Percentiles rank a stretch among this genome's conserved stretches.
Conservation (phyloP, 2,329 filamentous ascomycete species). For the Hypoxylon sp. region DNA sequence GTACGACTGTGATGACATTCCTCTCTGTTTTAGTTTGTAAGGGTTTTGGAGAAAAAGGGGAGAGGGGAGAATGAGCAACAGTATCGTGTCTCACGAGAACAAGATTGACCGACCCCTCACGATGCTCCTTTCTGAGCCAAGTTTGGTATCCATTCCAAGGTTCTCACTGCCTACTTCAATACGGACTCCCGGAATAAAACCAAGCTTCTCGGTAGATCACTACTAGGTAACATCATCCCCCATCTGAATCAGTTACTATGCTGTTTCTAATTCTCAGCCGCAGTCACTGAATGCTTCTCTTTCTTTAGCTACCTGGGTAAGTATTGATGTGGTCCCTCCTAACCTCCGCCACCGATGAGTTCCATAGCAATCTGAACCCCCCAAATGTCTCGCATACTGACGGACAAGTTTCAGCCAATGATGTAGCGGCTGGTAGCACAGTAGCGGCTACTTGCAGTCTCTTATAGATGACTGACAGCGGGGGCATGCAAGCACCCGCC, state of each 20-base stretch:
- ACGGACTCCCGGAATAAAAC: conserved; percentile 6
- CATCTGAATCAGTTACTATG: conserved; percentile 12
- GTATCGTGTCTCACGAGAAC: conserved; percentile 27
- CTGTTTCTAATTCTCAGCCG: conserved; percentile 17
- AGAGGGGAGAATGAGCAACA: conserved; percentile 18
- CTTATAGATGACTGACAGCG: conserved; percentile 51
- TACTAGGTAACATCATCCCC: conserved; percentile 1
- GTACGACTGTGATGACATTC: conserved; percentile 32
- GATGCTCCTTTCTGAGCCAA: conserved; percentile 15
- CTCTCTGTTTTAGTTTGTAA: conserved; percentile 25
- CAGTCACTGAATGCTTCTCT: conserved; percentile 14
- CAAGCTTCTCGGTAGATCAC: conserved; percentile 5
- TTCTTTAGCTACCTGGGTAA: conserved; percentile 2
- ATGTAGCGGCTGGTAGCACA: conserved; percentile 46
- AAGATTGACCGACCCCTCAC: conserved; percentile 22
- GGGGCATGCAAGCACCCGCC: conserved; percentile 49
- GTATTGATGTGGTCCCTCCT: conserved; percentile 2
- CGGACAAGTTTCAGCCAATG: conserved; percentile 47
- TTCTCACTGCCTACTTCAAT: neutral
- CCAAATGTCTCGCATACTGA: conserved; percentile 43
- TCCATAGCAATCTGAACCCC: conserved; percentile 42
- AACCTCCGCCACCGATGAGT: conserved; percentile 22
- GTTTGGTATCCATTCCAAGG: conserved; percentile 10
- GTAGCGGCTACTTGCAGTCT: conserved; percentile 49
- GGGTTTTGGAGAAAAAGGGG: conserved; percentile 7